Conservation (phyloP, 2,329 filamentous ascomycete genomes). For the Botrytis fragariae region DNA sequence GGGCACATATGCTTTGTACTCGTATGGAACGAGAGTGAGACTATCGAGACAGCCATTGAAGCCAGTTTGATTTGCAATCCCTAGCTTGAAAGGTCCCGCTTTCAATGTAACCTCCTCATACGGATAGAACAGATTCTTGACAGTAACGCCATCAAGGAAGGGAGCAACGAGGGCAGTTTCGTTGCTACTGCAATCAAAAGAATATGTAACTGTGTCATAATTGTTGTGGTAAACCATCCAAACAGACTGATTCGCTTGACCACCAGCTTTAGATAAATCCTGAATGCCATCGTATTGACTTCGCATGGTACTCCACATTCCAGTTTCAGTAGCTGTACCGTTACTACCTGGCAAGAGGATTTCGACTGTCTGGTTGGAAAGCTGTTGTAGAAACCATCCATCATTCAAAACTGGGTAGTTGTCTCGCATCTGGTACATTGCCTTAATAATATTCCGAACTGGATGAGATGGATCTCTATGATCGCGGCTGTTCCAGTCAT, state of each 20-base stretch:
- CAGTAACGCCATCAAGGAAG: slow-evolving; percentile 51
- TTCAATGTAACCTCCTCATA: slow-evolving; percentile 55
- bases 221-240: slow-evolving; percentile 54
- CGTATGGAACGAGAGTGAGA: slow-evolving; percentile 52
- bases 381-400: slow-evolving; percentile 52
- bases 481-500: slow-evolving; percentile 56
- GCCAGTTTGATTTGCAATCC: slow-evolving; percentile 46
- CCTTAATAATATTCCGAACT: slow-evolving; percentile 58
- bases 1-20: slow-evolving; percentile 57
- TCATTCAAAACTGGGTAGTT: slow-evolving; percentile 58
- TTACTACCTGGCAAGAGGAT: slow-evolving; percentile 52
- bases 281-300: slow-evolving; percentile 51
- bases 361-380: slow-evolving; percentile 55
- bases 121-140: slow-evolving; percentile 63
- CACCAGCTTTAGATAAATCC: slow-evolving; percentile 45
- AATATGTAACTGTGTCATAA: slow-evolving; percentile 50
- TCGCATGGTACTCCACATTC: slow-evolving; percentile 60
- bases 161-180: slow-evolving; percentile 52
- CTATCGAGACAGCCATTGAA: slow-evolving; percentile 58
- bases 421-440: slow-evolving; percentile 59
- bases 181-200: slow-evolving; percentile 52
- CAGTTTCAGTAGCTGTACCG: slow-evolving; percentile 52
- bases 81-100: slow-evolving; percentile 45
- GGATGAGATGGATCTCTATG: slow-evolving; percentile 62
- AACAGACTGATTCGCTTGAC: slow-evolving; percentile 45